These are phyloP conservation scores for Leishmania major DNA, from an alignment of 208 protist species.

Conservation along the genomic window DNA sequence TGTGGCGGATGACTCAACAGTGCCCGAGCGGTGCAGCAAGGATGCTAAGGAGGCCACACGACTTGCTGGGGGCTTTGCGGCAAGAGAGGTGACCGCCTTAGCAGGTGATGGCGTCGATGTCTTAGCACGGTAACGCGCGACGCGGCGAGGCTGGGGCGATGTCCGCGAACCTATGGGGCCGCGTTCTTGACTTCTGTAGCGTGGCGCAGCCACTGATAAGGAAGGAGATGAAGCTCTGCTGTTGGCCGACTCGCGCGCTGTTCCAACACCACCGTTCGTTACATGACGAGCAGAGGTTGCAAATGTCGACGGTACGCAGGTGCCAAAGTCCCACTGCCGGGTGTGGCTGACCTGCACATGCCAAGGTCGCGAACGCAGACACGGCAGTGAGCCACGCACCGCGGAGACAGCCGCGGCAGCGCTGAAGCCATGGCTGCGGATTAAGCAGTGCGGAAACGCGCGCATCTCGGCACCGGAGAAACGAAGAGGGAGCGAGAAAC, in stretches of 20 bases:
- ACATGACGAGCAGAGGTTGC: slow-evolving; percentile 3
- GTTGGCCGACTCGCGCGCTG: not conserved
- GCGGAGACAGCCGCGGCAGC: not conserved
- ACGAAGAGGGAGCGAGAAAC: too few species aligned
- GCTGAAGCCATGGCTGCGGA: not conserved
- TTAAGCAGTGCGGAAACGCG: not conserved
- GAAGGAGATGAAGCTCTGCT: not conserved
- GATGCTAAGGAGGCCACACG: not conserved
- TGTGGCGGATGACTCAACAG: not conserved
- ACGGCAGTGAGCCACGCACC: not conserved
- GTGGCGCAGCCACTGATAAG: not conserved
- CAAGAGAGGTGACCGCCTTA: not conserved
- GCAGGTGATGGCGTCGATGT: not conserved
- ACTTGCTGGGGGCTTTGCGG: not conserved
- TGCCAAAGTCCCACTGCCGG: not conserved
- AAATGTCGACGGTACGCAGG: not conserved
- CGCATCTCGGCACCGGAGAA: not conserved
- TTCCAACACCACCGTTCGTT: not conserved
- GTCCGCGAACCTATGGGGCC: not conserved
- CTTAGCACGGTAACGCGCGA: slow-evolving; percentile 1
- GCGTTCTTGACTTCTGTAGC: slow-evolving; percentile 1
- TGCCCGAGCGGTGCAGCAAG: not conserved
- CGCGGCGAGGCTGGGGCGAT: not conserved
- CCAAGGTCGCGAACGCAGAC: not conserved
- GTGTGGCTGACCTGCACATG: not conserved